Evolutionary conservation across 257 asterid species (phyloP).

Genomic region (Osmanthus fragrans): DNA sequence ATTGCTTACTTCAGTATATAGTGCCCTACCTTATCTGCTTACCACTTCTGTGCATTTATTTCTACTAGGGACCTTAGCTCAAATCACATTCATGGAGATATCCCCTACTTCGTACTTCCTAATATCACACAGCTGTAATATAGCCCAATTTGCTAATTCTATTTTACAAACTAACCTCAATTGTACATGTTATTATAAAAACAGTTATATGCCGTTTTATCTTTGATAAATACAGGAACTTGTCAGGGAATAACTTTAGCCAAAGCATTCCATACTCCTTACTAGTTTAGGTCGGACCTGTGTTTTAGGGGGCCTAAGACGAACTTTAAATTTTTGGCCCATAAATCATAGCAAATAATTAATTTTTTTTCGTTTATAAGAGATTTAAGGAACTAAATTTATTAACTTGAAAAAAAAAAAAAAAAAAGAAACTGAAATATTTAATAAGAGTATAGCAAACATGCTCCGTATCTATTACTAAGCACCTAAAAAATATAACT

Average conservation of each 20-base stretch:
- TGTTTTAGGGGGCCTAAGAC: too few species aligned
- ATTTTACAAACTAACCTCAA: background rate
- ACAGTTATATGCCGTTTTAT: background rate
- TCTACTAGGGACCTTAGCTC: constrained; percentile 72
- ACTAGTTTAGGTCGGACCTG: too few species aligned
- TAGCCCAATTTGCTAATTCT: constrained; percentile 17
- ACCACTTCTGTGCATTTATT: constrained; percentile 15
- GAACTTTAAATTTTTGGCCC: too few species aligned
- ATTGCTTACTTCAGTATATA: background rate
- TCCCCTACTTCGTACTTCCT: constrained; percentile 64
- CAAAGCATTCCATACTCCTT: constrained; percentile 64
- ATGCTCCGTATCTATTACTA: too few species aligned
- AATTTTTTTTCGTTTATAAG: too few species aligned
- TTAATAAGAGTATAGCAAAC: too few species aligned
- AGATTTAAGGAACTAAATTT: too few species aligned
- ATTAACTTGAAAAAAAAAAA: too few species aligned
- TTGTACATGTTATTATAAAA: constrained; percentile 10
- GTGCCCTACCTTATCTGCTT: background rate
- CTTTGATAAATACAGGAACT: constrained; percentile 52
- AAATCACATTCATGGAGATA: constrained; percentile 61
- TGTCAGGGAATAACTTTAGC: constrained; percentile 64
- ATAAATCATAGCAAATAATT: too few species aligned
- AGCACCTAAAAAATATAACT: too few species aligned
- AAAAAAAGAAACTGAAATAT: too few species aligned
- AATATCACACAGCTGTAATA: constrained; percentile 78